phyloP scores from a whole-genome alignment of 805 yeast species.

The Phaffomyces antillensis region DNA sequence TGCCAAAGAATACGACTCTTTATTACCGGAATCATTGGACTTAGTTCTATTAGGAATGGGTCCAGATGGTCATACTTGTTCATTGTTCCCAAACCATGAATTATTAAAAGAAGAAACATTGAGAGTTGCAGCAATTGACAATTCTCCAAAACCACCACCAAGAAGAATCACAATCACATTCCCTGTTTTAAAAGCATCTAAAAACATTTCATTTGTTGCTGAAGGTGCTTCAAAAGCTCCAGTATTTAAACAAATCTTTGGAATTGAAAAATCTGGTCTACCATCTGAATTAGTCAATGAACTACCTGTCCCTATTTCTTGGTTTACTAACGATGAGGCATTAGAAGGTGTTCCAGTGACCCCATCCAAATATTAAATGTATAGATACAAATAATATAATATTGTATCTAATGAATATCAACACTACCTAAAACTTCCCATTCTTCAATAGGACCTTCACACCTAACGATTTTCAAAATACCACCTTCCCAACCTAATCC shows the following conservation, averaged over 20 bases:
- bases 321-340: slow-evolving; percentile 86
- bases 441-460: slow-evolving; percentile 64
- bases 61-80: slow-evolving; percentile 95
- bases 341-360: slow-evolving; percentile 46
- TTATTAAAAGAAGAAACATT: slow-evolving; percentile 48
- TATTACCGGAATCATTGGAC: slow-evolving; percentile 52
- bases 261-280: slow-evolving; percentile 35
- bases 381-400: background rate
- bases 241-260: slow-evolving; percentile 65
- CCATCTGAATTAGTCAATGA: slow-evolving; percentile 76
- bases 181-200: slow-evolving; percentile 51
- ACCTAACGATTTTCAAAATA: slow-evolving; percentile 51
- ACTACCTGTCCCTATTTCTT: slow-evolving; percentile 48
- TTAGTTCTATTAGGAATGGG: slow-evolving; percentile 82
- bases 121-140: slow-evolving; percentile 57
- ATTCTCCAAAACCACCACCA: slow-evolving; percentile 92
- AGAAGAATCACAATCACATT: slow-evolving; percentile 86
- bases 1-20: slow-evolving; percentile 55
- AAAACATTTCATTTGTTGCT: slow-evolving; percentile 69
- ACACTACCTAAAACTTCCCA: slow-evolving; percentile 58
- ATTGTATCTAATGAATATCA: slow-evolving; percentile 23
- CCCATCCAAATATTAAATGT: slow-evolving; percentile 16
- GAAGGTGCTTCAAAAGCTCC: slow-evolving; percentile 82
- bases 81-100: slow-evolving; percentile 80
- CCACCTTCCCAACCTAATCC: slow-evolving; percentile 58